Evolutionary conservation across 768 basidiomycete genomes (phyloP).

Genomic region (Gyrodon lividus): DNA sequence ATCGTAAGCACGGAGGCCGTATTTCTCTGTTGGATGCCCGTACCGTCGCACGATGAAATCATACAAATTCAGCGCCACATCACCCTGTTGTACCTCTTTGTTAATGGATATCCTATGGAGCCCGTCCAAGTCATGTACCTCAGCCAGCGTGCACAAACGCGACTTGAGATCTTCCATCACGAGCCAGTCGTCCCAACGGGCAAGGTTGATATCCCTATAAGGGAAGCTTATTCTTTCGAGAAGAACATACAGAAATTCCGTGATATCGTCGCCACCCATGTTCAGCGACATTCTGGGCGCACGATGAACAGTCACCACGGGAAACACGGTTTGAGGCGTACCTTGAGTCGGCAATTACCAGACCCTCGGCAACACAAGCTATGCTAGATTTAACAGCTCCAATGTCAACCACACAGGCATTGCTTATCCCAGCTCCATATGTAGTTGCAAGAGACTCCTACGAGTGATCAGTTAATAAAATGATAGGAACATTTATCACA

Average conservation of each 20-base stretch:
- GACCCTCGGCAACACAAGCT: constrained; percentile 92
- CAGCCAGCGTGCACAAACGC: constrained; percentile 79
- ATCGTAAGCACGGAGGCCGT: constrained; percentile 88
- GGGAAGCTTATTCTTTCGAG: constrained; percentile 83
- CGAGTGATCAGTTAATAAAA: not conserved
- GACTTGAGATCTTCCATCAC: constrained; percentile 91
- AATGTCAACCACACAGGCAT: constrained; percentile 94
- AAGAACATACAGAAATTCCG: constrained; percentile 80
- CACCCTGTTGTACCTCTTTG: constrained; percentile 50
- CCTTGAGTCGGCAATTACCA: constrained; percentile 87
- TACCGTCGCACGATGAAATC: constrained; percentile 86
- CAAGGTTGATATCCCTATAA: constrained; percentile 79
- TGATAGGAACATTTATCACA: not conserved
- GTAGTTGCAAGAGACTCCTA: constrained; percentile 93
- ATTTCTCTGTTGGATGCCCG: constrained; percentile 77
- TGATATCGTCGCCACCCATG: constrained; percentile 95
- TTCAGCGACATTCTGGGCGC: constrained; percentile 66
- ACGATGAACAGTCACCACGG: constrained; percentile 3
- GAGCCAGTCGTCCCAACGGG: constrained; percentile 79
- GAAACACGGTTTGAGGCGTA: constrained; percentile 31
- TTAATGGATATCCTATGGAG: constrained; percentile 3
- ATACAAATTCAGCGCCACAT: constrained; percentile 87
- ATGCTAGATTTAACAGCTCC: constrained; percentile 83
- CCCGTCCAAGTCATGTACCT: constrained; percentile 51
- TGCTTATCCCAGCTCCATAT: constrained; percentile 92